phyloP scores from a whole-genome alignment of 2,329 filamentous ascomycete species.

The Trichoderma arundinaceum region DNA sequence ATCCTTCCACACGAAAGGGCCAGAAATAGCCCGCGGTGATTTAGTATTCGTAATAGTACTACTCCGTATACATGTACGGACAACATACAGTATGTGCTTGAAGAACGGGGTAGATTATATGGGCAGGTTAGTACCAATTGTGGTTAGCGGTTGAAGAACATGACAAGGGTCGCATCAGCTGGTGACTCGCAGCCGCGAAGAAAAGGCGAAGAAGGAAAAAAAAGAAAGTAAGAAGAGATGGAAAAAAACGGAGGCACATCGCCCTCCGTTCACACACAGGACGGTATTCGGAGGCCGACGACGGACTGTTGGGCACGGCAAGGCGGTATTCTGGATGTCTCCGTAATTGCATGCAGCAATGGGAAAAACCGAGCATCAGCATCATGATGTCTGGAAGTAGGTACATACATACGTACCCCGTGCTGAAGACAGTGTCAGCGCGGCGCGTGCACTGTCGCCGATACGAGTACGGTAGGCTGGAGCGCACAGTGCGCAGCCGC shows the following conservation, averaged over 20 bases:
- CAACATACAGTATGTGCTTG: too few species aligned
- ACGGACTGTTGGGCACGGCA: too few species aligned
- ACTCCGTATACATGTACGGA: too few species aligned
- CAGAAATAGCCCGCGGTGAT: background rate
- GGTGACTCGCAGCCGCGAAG: slow-evolving; percentile 14
- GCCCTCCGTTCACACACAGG: background rate
- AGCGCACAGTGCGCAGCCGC: slow-evolving; percentile 11
- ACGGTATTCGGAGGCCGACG: background rate
- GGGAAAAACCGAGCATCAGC: background rate
- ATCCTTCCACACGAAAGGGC: slow-evolving; percentile 5
- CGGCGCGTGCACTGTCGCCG: background rate
- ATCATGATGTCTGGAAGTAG: too few species aligned
- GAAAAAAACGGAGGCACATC: too few species aligned
- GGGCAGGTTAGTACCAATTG: background rate
- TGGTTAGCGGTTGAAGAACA: slow-evolving; percentile 4
- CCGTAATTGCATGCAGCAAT: background rate
- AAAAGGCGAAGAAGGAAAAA: background rate
- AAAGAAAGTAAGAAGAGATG: background rate
- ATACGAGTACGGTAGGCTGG: background rate
- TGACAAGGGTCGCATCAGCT: background rate
- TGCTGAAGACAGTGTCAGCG: too few species aligned
- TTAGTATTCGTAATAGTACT: background rate
- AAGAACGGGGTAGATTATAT: background rate
- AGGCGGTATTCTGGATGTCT: too few species aligned
- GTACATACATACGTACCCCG: too few species aligned